These are phyloP conservation scores for Beta vulgaris DNA, from an alignment of 148 eudicot species.

Conservation along the genomic window DNA sequence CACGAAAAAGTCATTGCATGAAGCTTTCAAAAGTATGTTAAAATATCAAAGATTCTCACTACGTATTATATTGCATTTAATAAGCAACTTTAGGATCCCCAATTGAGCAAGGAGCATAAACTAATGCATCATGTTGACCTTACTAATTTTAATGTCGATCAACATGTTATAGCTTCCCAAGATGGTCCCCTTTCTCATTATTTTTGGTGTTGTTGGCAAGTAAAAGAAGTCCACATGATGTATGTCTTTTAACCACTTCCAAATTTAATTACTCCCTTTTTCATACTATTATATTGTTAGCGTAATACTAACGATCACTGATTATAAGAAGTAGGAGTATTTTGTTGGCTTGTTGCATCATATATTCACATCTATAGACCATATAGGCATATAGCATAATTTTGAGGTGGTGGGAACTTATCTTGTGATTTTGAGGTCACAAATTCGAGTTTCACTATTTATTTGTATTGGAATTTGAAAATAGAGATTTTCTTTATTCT, in stretches of 20 bases:
- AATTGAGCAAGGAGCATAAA: not conserved
- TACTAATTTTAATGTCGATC: not conserved
- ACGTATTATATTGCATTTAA: not conserved
- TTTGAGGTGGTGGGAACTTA: too few species aligned
- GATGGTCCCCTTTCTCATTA: not conserved
- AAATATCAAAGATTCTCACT: not conserved
- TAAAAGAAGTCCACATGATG: not conserved
- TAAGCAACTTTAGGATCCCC: not conserved
- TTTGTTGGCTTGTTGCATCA: too few species aligned
- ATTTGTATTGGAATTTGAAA: too few species aligned
- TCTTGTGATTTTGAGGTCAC: too few species aligned
- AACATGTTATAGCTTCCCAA: not conserved
- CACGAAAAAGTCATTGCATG: not conserved
- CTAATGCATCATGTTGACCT: slow-evolving; percentile 15
- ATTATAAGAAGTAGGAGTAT: not conserved
- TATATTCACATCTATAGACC: too few species aligned
- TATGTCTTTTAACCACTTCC: not conserved
- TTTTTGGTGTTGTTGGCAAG: not conserved
- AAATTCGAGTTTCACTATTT: too few species aligned
- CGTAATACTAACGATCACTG: not conserved
- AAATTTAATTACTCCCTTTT: not conserved
- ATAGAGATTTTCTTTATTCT: too few species aligned
- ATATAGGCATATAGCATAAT: too few species aligned
- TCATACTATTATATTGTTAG: not conserved
- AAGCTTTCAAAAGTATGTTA: not conserved